Conservation (phyloP, 106 monocot species). For the Amphibolis antarctica region DNA sequence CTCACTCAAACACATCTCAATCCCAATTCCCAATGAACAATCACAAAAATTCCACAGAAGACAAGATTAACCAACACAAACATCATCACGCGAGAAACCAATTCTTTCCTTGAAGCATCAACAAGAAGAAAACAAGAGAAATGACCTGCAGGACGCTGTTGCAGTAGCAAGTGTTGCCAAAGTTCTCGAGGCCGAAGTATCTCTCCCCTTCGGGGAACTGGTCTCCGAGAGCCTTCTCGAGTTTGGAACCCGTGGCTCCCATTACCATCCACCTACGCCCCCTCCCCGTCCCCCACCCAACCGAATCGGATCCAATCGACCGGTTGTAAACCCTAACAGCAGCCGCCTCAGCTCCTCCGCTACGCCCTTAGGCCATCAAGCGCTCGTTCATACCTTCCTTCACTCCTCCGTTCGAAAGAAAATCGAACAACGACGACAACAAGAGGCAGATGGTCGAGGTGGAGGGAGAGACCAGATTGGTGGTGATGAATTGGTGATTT, state of each 20-base stretch:
- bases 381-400: no score
- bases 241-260: slow-evolving; percentile 25
- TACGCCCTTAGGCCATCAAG: no score
- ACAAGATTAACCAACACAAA: neutral
- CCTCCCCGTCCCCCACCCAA: neutral
- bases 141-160: slow-evolving; percentile 21
- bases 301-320: no score
- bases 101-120: neutral
- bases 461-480: no score
- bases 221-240: slow-evolving; percentile 23
- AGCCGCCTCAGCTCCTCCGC: no score
- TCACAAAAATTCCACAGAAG: neutral
- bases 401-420: no score
- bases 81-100: neutral
- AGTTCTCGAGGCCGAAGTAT: slow-evolving; percentile 23
- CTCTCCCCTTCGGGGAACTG: slow-evolving; percentile 25
- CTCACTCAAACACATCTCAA: no score
- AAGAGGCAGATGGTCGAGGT: no score
- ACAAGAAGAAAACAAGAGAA: neutral
- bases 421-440: no score
- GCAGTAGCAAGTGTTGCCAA: slow-evolving; percentile 28
- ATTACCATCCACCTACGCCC: slow-evolving; percentile 5
- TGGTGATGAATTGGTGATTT: no score
- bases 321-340: no score
- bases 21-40: neutral